Conservation (phyloP, 2,329 filamentous ascomycete genomes). For the Paecilomyces niveus region DNA sequence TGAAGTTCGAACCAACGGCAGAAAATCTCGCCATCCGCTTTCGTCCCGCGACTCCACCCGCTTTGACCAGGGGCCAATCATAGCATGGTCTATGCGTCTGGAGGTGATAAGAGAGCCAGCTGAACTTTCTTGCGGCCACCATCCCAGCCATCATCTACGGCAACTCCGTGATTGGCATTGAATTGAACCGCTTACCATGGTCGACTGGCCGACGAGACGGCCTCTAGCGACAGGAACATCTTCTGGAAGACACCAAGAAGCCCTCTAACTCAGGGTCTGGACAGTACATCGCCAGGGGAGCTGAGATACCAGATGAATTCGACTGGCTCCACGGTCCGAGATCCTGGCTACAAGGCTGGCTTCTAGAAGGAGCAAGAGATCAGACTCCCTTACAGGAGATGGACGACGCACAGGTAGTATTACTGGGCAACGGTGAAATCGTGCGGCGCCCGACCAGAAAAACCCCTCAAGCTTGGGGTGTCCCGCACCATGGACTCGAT, state of each 20-base stretch:
- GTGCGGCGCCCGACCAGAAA: too few relatives aligned
- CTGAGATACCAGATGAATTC: not conserved
- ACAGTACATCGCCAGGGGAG: not conserved
- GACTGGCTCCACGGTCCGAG: too few relatives aligned
- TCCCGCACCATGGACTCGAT: too few relatives aligned
- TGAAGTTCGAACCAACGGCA: not conserved
- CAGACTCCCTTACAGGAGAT: not conserved
- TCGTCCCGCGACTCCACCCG: not conserved
- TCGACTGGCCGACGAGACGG: not conserved
- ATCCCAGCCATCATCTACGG: not conserved
- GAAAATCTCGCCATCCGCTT: not conserved
- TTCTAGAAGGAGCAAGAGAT: too few relatives aligned
- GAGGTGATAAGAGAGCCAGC: not conserved
- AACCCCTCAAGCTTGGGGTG: too few relatives aligned
- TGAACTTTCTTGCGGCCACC: not conserved
- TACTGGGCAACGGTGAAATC: too few relatives aligned
- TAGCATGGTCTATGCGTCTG: not conserved
- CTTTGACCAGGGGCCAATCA: not conserved
- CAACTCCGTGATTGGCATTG: not conserved
- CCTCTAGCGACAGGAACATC: not conserved
- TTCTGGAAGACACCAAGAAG: not conserved
- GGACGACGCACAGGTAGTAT: not conserved
- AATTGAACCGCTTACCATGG: not conserved
- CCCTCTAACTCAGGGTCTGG: too few relatives aligned
- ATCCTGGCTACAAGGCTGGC: too few relatives aligned